Conservation (phyloP, 1,284 basidiomycete species). For the Inonotus obliquus region DNA sequence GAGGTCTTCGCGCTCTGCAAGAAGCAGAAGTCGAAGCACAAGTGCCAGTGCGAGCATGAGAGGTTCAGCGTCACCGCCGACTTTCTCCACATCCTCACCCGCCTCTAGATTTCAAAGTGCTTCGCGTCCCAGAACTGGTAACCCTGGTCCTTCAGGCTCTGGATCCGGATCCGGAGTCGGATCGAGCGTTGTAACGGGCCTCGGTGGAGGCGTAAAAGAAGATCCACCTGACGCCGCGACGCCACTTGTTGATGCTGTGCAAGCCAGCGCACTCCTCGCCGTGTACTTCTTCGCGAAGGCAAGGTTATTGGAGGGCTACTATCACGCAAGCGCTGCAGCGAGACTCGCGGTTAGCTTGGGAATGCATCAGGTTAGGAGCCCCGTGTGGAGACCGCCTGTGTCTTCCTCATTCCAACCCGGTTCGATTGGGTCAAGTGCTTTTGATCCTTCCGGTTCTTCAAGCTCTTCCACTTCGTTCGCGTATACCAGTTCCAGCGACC, state of each 20-base stretch:
- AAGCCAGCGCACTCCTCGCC: constrained; percentile 55
- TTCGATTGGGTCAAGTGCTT: background rate
- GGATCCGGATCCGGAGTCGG: background rate
- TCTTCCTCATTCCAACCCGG: background rate
- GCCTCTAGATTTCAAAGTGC: background rate
- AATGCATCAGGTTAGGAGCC: constrained; percentile 44
- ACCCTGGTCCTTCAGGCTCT: background rate
- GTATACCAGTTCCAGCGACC: constrained; percentile 17
- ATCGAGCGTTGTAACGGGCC: background rate
- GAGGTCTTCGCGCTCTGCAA: background rate
- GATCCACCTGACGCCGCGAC: constrained; percentile 25
- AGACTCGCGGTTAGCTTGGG: constrained; percentile 50
- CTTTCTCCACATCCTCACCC: background rate
- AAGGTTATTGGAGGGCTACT: constrained; percentile 54
- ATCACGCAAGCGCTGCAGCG: constrained; percentile 53
- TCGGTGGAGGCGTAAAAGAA: background rate
- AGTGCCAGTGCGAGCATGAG: background rate
- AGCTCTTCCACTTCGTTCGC: constrained; percentile 13
- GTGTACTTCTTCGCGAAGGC: constrained; percentile 56
- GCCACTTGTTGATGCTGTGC: constrained; percentile 47
- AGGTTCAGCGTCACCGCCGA: background rate
- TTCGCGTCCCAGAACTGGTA: background rate
- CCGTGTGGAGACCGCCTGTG: constrained; percentile 26
- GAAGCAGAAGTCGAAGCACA: background rate
- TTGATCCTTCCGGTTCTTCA: background rate